Evolutionary conservation across 345 rosid species (phyloP).

Genomic region (Garcia nutans): DNA sequence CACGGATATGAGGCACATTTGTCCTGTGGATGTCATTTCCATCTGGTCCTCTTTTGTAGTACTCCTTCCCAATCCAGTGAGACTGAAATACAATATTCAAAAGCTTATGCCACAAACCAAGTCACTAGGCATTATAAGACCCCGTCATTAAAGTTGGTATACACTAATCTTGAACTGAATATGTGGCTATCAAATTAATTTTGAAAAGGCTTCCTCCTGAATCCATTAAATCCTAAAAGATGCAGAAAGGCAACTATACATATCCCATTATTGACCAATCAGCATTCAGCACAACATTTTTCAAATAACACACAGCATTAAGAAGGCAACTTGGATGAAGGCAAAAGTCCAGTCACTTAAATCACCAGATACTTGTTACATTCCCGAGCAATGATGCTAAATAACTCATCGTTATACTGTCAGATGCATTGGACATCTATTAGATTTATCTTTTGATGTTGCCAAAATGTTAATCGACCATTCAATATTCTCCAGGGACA

Average conservation of each 20-base stretch:
- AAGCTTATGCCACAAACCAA: background rate
- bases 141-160: no score
- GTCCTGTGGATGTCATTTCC: conserved; percentile 94
- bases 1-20: conserved; percentile 93
- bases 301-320: background rate
- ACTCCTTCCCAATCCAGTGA: conserved; percentile 90
- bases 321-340: background rate
- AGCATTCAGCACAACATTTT: background rate
- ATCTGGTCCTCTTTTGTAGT: conserved; percentile 92
- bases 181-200: no score
- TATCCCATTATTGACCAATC: no score
- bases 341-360: background rate
- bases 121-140: background rate
- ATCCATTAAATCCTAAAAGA: no score
- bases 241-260: background rate
- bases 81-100: conserved; percentile 49
- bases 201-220: no score
- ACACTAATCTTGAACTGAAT: no score
- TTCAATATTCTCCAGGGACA: background rate
- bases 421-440: background rate
- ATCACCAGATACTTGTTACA: background rate
- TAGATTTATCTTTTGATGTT: background rate
- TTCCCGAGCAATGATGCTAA: background rate
- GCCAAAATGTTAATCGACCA: background rate
- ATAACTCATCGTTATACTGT: background rate